Percentiles rank a stretch among this genome's conserved stretches.
Conservation (phyloP, 2,329 filamentous ascomycete species). For the Ophiostoma angusticollis region DNA sequence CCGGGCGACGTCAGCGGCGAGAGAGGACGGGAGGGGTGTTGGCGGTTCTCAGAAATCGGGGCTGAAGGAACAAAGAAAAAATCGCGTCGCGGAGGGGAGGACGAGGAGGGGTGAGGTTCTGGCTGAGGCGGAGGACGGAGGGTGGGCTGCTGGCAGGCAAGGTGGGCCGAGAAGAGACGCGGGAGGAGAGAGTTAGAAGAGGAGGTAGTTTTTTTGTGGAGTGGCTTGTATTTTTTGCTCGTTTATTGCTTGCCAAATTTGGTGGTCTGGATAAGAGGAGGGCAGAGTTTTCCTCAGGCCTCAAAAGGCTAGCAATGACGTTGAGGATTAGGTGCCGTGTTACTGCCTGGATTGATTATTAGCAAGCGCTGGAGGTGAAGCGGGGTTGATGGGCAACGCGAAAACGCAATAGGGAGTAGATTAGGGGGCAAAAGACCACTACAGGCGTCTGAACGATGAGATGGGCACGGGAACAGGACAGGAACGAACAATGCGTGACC, state of each 20-base stretch:
- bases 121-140: slow-evolving; percentile 11
- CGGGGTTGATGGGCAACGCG: slow-evolving; percentile 7
- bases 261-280: slow-evolving; percentile 4
- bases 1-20: no score
- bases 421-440: neutral
- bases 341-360: slow-evolving; percentile 5
- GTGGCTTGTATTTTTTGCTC: slow-evolving; percentile 7
- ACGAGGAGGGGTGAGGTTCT: slow-evolving; percentile 15
- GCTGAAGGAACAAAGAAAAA: slow-evolving; percentile 11
- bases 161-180: slow-evolving; percentile 5
- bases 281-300: slow-evolving; percentile 9
- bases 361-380: slow-evolving; percentile 9
- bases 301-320: slow-evolving; percentile 13
- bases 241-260: slow-evolving; percentile 3
- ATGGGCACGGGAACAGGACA: no score
- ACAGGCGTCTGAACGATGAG: no score
- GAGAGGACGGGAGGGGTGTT: neutral
- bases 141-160: slow-evolving; percentile 4
- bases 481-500: no score
- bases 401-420: no score
- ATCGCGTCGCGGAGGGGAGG: slow-evolving; percentile 18
- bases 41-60: slow-evolving; percentile 2
- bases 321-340: slow-evolving; percentile 7
- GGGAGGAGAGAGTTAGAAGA: slow-evolving; percentile 6
- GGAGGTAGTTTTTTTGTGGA: slow-evolving; percentile 5